Base-by-base conservation (phyloP, 495 filamentous ascomycete species). In the Chlorociboria aeruginascens region DNA sequence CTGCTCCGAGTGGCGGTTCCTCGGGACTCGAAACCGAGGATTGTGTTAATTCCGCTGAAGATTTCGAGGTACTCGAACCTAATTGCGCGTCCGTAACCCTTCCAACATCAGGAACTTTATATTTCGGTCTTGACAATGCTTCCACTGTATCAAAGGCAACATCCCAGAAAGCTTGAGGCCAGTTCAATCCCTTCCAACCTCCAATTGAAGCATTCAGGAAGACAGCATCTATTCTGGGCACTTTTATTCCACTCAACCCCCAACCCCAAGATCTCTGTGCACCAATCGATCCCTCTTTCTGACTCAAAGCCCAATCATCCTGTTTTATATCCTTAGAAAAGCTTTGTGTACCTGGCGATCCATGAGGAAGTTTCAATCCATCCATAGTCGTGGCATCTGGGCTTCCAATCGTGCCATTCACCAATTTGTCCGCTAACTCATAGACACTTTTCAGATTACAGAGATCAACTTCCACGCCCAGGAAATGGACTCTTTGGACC, bases 141-240 rank as follows among this genome's bases (percentile, higher is more conserved):
- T 83, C 69, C 10, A 83, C 59, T 45, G 82, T 67, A 46, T 86
- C 78, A n/a, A 73, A 80, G 37, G 80, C 49, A 14, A 89, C 62
- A 20, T 65, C 67, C 67, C 72, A 79, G 47, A 77, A 65, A 9
- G 82, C 75, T 13, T 46, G 45, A 25, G 68, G 61, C 85, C 85
- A 97, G 63, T 88, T 63, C 33, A 95, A 60, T n/a, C 83, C 85
- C 7, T 66, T 75, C 80, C 85, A 90, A 8, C 85, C 85, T n/a
- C 89, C 89, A 25, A 86, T 74, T 2, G 89, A 93, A 17, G 92
- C 92, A 64, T 95, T 95, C 61, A 89, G 79, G 37, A 97, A 72
- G 8, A 87, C 71, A 4, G 74, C 73, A 60, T 97, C 87, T 48
- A 98, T 71, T 56, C 81, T 81, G 11, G 83, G 80, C 53, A 83